A percentile compares a stretch with the other conserved stretches of the same genome.
Evolutionary conservation across 345 rosid species (phyloP).

Genomic region (Ceriops zippeliana): DNA sequence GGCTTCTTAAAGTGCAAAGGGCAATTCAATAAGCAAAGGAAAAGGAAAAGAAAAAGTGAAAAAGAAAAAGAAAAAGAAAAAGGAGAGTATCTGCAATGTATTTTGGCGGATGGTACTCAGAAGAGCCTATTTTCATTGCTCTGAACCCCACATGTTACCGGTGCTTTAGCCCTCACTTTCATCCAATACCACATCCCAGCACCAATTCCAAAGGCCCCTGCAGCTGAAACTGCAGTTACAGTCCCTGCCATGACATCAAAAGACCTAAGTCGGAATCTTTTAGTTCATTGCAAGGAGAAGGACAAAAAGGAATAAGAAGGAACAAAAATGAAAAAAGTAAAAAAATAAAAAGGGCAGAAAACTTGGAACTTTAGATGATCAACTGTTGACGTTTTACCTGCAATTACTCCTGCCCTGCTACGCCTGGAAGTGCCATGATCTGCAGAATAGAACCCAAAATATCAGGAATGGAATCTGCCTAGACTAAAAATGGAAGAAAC

Average conservation of each 20-base stretch:
- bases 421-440: conserved; percentile 38
- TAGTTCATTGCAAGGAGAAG: too few relatives aligned
- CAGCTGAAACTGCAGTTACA: conserved; percentile 69
- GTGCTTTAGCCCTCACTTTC: conserved; percentile 77
- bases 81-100: too few relatives aligned
- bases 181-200: conserved; percentile 72
- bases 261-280: neutral
- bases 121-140: conserved; percentile 81
- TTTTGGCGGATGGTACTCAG: conserved; percentile 20
- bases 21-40: conserved; percentile 5
- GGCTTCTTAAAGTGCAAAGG: conserved; percentile 11
- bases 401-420: conserved; percentile 41
- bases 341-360: neutral
- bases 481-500: neutral
- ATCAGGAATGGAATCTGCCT: neutral
- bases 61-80: too few relatives aligned
- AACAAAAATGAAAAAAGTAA: neutral
- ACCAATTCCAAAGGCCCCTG: conserved; percentile 65
- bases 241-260: conserved; percentile 43
- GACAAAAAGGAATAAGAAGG: too few relatives aligned
- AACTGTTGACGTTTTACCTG: conserved; percentile 33
- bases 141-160: conserved; percentile 87
- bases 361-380: too few relatives aligned
- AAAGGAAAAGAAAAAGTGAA: neutral
- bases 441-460: conserved; percentile 18